phyloP scores from a whole-genome alignment of 108 stramenopile genomes.

The Schizochytrium sp. region DNA sequence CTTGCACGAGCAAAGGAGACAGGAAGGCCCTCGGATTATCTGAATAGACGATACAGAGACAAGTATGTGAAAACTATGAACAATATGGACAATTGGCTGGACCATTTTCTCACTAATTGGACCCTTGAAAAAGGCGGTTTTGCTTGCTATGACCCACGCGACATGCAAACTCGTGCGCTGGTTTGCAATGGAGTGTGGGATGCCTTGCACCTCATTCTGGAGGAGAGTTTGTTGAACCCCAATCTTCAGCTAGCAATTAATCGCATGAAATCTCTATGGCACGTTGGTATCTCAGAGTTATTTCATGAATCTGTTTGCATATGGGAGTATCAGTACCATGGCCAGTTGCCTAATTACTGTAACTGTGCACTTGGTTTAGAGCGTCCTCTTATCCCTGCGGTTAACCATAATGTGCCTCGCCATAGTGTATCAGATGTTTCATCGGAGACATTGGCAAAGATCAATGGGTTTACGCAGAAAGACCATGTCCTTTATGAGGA shows the following conservation, averaged over 20 bases:
- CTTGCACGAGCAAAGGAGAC: background rate
- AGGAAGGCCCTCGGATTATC: background rate
- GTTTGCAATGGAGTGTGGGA: background rate
- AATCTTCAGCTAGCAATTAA: background rate
- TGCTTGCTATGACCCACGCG: background rate
- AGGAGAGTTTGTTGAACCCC: background rate
- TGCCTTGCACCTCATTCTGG: background rate
- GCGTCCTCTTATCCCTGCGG: background rate
- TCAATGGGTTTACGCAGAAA: background rate
- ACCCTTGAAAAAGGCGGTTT: background rate
- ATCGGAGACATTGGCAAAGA: background rate
- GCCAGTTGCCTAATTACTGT: background rate
- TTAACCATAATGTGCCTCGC: background rate
- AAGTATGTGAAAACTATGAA: background rate
- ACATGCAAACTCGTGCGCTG: background rate
- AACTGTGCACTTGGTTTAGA: background rate
- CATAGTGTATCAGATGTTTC: background rate
- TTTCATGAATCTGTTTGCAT: background rate
- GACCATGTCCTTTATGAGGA: background rate
- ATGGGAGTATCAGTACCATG: background rate
- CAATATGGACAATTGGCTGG: background rate
- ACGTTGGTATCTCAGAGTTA: background rate
- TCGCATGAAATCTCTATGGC: background rate
- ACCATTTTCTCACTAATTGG: constrained; percentile 17
- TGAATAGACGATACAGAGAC: background rate